phyloP scores from a whole-genome alignment of 345 rosid genomes.

The Firmiana major region DNA sequence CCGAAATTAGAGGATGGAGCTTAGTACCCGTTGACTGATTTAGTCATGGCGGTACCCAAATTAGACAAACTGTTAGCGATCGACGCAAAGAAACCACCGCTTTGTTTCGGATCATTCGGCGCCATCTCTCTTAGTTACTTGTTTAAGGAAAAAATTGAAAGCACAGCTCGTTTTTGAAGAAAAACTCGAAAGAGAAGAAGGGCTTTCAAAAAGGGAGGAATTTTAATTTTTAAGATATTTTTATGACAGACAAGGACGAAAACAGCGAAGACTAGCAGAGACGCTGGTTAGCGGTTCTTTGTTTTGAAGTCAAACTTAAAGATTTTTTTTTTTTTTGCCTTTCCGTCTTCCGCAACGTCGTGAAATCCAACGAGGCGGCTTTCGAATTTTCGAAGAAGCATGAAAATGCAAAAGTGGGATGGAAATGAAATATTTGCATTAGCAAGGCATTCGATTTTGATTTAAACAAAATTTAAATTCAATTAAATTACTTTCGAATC shows the following conservation, averaged over 20 bases:
- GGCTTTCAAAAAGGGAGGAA: neutral
- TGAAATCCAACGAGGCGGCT: neutral
- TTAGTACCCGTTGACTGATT: slow-evolving; percentile 87
- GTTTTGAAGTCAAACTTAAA: slow-evolving; percentile 2
- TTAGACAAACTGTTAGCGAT: slow-evolving; percentile 70
- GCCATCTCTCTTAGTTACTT: slow-evolving; percentile 40
- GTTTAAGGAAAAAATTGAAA: neutral
- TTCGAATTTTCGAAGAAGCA: neutral
- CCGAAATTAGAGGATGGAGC: slow-evolving; percentile 19
- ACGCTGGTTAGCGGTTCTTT: slow-evolving; percentile 12
- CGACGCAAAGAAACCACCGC: slow-evolving; percentile 79
- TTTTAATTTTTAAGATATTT: neutral
- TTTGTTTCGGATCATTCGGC: slow-evolving; percentile 65
- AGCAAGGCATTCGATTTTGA: too few relatives aligned
- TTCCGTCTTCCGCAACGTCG: neutral
- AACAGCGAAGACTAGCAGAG: neutral
- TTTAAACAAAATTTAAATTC: too few relatives aligned
- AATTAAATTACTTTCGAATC: too few relatives aligned
- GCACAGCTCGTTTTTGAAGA: neutral
- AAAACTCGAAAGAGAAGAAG: neutral
- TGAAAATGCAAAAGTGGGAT: too few relatives aligned
- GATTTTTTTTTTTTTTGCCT: neutral
- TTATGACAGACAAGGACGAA: neutral
- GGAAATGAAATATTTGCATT: too few relatives aligned
- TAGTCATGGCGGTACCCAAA: slow-evolving; percentile 69